Percentiles rank a stretch among this genome's conserved stretches.
Conservation (phyloP, 306 rosid species). For the Parietaria judaica region DNA sequence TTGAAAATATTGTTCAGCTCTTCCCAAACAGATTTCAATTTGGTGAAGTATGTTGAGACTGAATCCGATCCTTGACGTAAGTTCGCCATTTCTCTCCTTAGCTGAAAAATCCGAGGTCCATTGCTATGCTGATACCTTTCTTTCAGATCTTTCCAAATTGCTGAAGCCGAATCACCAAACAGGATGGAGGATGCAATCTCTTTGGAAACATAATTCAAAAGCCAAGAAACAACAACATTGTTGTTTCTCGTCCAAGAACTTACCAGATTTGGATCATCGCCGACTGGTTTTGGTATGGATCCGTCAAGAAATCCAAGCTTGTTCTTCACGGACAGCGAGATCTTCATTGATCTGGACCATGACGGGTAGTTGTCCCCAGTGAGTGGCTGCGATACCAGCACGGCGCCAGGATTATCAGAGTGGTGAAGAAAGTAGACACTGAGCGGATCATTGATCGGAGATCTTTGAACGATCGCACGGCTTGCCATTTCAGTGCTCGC, state of each 20-base stretch:
- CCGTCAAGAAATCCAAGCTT: not conserved
- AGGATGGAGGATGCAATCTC: not conserved
- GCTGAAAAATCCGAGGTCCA: not conserved
- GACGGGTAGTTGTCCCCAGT: not conserved
- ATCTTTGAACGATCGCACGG: no score
- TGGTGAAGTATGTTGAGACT: not conserved
- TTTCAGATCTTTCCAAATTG: not conserved
- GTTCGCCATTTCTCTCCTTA: not conserved
- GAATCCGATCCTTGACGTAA: not conserved
- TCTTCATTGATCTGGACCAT: not conserved
- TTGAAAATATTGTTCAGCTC: not conserved
- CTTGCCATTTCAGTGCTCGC: no score
- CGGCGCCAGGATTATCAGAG: not conserved
- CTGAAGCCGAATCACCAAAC: not conserved
- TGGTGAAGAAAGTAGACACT: not conserved
- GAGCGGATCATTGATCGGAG: not conserved
- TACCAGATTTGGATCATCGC: not conserved
- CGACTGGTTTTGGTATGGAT: not conserved
- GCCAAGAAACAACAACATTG: not conserved
- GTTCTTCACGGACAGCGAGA: not conserved
- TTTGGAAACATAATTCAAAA: not conserved
- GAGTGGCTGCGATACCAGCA: not conserved
- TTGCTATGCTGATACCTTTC: not conserved
- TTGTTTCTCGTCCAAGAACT: not conserved
- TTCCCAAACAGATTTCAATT: not conserved